These are phyloP conservation scores for Elaeis oleifera DNA, from an alignment of 202 grass and related monocot species.

Conservation along the genomic window DNA sequence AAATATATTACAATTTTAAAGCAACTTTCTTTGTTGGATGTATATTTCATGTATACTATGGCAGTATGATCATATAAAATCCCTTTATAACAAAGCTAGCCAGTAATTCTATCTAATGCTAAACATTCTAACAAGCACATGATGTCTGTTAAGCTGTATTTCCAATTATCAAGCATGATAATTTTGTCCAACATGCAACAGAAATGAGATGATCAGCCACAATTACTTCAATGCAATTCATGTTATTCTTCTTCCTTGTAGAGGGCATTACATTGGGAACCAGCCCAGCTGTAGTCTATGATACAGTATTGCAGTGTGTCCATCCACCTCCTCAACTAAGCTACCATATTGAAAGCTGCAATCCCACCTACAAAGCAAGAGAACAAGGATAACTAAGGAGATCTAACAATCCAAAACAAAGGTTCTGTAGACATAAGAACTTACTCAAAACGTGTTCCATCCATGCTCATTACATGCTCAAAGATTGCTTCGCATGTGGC, in stretches of 20 bases:
- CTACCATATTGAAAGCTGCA: conserved; percentile 94
- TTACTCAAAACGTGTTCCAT: conserved; percentile 89
- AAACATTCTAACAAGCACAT: no score
- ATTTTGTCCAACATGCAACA: no score
- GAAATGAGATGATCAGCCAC: no score
- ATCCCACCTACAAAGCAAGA: conserved; percentile 62
- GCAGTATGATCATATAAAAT: no score
- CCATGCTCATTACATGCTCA: conserved; percentile 96
- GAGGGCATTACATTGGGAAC: conserved; percentile 64
- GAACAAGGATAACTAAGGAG: neutral
- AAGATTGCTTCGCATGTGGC: conserved; percentile 93
- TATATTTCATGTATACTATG: no score
- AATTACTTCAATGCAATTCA: no score
- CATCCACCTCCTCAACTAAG: conserved; percentile 95
- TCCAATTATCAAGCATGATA: no score
- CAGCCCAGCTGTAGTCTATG: conserved; percentile 82
- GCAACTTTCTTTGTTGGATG: no score
- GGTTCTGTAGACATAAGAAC: conserved; percentile 8
- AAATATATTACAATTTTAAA: no score
- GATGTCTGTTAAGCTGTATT: no score
- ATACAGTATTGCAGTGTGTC: conserved; percentile 79
- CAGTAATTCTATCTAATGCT: no score
- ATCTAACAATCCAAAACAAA: neutral
- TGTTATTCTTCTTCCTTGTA: neutral
- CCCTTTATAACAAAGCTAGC: no score